Percentiles rank a stretch among this genome's conserved stretches.
These are phyloP conservation scores for Erodium maritimum DNA, from an alignment of 345 rosid genomes.

Conservation along the genomic window DNA sequence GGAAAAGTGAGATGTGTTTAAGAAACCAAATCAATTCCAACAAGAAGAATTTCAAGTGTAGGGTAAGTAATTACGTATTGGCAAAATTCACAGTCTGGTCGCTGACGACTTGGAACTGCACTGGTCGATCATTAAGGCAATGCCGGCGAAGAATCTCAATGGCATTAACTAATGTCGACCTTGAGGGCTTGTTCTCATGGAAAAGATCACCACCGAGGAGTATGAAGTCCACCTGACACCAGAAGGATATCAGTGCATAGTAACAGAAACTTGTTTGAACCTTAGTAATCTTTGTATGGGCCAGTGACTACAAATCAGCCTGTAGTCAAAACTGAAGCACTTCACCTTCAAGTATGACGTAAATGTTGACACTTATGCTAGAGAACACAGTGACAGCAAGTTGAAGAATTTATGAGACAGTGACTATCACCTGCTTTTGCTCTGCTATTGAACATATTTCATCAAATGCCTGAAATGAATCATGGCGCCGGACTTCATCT, in stretches of 20 bases:
- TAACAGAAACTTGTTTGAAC: background rate
- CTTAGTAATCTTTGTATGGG: background rate
- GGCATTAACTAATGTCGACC: constrained; percentile 83
- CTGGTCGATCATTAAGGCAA: constrained; percentile 79
- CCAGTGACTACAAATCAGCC: background rate
- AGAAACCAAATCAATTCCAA: background rate
- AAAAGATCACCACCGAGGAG: constrained; percentile 97
- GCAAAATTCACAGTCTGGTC: constrained; percentile 91
- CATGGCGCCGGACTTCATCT: constrained; percentile 86
- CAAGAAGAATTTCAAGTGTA: background rate
- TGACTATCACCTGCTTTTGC: constrained; percentile 49
- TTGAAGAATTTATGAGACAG: background rate
- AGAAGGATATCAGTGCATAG: constrained; percentile 8
- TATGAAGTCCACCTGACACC: constrained; percentile 71
- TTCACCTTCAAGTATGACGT: background rate
- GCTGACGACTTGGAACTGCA: constrained; percentile 96
- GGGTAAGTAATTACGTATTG: constrained; percentile 39
- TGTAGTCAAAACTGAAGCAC: background rate
- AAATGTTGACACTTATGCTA: background rate
- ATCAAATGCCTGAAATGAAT: constrained; percentile 89
- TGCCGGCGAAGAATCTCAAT: constrained; percentile 96
- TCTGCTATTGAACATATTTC: constrained; percentile 93
- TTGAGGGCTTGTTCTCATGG: constrained; percentile 97
- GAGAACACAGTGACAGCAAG: background rate
- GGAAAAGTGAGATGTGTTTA: background rate